A percentile compares a stretch with the other conserved stretches of the same genome.
These are phyloP conservation scores for Daldinia sp. DNA, from an alignment of 2,329 filamentous ascomycete genomes.

Conservation along the genomic window DNA sequence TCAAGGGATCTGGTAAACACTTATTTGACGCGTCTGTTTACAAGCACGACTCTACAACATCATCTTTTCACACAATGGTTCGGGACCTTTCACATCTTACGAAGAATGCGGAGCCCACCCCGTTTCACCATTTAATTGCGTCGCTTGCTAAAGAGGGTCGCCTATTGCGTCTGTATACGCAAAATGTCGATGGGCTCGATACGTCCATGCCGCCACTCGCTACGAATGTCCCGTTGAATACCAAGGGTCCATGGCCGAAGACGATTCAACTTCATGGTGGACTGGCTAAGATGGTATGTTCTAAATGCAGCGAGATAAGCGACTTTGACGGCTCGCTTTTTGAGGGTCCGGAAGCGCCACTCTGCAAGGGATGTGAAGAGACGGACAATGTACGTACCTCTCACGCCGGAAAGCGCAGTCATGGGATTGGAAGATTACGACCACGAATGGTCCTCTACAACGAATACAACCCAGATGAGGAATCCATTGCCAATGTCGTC, in stretches of 20 bases:
- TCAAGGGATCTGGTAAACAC: constrained; percentile 93
- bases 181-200: constrained; percentile 97
- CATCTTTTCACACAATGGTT: constrained; percentile 96
- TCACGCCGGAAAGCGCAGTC: constrained; percentile 86
- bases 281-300: constrained; percentile 95
- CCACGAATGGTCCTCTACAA: constrained; percentile 98
- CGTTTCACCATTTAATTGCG: constrained; percentile 93
- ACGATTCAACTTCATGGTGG: constrained; percentile 95
- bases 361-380: constrained; percentile 79
- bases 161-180: constrained; percentile 89
- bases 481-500: constrained; percentile 93
- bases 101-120: constrained; percentile 80
- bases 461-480: constrained; percentile 95
- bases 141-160: constrained; percentile 89
- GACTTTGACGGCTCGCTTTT: constrained; percentile 85
- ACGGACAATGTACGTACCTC: constrained; percentile 81
- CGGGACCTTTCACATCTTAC: constrained; percentile 86
- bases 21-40: constrained; percentile 98
- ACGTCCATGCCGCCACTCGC: constrained; percentile 82
- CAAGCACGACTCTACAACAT: constrained; percentile 87
- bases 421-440: constrained; percentile 89
- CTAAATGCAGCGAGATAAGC: constrained; percentile 84
- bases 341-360: constrained; percentile 83
- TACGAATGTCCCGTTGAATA: constrained; percentile 82
- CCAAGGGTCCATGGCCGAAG: constrained; percentile 90